Base-by-base conservation (phyloP, 768 basidiomycete species). In the Macrolepiota fuliginosa region DNA sequence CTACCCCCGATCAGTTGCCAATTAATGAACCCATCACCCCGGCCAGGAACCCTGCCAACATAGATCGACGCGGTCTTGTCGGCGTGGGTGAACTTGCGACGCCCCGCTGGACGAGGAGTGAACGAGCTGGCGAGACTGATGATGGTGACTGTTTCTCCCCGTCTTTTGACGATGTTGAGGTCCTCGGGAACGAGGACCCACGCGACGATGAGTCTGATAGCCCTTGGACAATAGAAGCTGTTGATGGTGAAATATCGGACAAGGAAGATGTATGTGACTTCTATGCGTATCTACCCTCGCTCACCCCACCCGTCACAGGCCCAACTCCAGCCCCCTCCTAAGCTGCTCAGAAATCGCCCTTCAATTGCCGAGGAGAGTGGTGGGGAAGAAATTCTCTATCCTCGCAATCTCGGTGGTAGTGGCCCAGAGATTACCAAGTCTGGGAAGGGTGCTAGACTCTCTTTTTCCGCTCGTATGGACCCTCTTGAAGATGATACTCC, bases 41-140 rank as follows among this genome's bases (percentile, higher is more conserved):
- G 9, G 87, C 82, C 36, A 82, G 84, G 62, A 88, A 94, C 75
- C 89, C 91, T 22, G 85, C 91, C 22, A 72, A 77, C 66, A 94
- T 94, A 63, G 95, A 98, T 77, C 83, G 97, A 61, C 83, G 86
- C 17, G 90, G 87, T 39, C 85, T 98, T 42, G 86, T 98, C 56
- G 97, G 97, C 25, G 91, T 98, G 4, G 97, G 97, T 39, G 97
- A 99, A 75, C 84, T 98, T 35, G 80, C 94, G 19, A 99, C 97
- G n/a, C 97, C 97, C 52, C 85, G 95, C 63, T 99, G 95, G 96
- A 83, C 83, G 62, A 84, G 83, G 69, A 72, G 76, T 29, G 80
- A 82, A 52, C 73, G 62, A 15, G 51, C 62, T 5, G 66, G 63
- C 54, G 54, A 37, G 27, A 58, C 49, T 40, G 62, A 40, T 64